Conservation (phyloP, 1,284 basidiomycete species). For the Cronartium quercuum region DNA sequence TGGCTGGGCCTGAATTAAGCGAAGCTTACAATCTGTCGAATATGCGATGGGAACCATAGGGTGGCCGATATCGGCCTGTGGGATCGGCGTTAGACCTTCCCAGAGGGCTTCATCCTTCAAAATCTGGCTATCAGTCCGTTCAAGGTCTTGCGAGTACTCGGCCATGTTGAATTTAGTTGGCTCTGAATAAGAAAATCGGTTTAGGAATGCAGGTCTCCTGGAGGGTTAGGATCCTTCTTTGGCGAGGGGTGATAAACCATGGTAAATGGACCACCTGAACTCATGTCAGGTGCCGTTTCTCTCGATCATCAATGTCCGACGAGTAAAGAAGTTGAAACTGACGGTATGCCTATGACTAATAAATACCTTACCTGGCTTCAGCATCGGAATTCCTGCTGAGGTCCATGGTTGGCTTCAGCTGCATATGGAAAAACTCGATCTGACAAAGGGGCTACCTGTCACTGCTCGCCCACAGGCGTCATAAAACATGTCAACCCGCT, state of each 20-base stretch:
- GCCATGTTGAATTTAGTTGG: neutral
- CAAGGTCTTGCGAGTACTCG: neutral
- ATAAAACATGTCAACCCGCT: no score
- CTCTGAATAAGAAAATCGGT: no score
- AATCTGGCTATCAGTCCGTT: neutral
- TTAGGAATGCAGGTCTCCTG: no score
- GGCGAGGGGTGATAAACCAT: neutral
- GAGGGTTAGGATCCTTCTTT: neutral
- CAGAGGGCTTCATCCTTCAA: conserved; percentile 51
- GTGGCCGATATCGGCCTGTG: conserved; percentile 69
- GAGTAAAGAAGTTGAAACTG: neutral
- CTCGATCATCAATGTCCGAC: neutral
- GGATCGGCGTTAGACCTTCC: conserved; percentile 68
- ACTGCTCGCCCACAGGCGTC: no score
- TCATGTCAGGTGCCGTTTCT: neutral
- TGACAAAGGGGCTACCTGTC: no score
- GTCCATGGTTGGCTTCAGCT: no score
- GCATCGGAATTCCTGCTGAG: no score
- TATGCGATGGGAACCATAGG: conserved; percentile 50
- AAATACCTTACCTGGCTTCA: no score
- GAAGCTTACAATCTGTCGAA: neutral
- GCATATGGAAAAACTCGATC: no score
- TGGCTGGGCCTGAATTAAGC: neutral
- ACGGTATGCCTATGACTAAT: no score
- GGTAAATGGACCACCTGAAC: neutral